Percentiles rank a stretch among this genome's conserved stretches.
Evolutionary conservation across 2,329 filamentous ascomycete species (phyloP).

Genomic region (Curvularia spicifera): DNA sequence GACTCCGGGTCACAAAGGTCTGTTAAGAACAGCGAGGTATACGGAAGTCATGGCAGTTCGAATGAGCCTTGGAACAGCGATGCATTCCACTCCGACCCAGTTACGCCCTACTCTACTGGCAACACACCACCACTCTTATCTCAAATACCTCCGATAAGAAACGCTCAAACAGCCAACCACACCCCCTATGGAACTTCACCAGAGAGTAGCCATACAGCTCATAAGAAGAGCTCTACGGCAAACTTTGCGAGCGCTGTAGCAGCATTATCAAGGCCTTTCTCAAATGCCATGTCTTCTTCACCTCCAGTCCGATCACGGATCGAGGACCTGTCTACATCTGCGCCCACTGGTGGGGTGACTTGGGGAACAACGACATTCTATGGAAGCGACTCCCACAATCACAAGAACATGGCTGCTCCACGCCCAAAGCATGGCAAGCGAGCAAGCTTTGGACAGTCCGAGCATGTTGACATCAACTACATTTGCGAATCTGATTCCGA

Average conservation of each 20-base stretch:
- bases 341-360: constrained; percentile 53
- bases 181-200: constrained; percentile 53
- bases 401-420: constrained; percentile 30
- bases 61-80: constrained; percentile 58
- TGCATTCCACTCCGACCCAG: constrained; percentile 51
- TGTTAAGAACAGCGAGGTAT: constrained; percentile 45
- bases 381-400: constrained; percentile 43
- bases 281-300: constrained; percentile 48
- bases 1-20: constrained; percentile 43
- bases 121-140: constrained; percentile 59
- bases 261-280: constrained; percentile 50
- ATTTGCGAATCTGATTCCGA: constrained; percentile 46
- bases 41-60: constrained; percentile 59
- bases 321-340: constrained; percentile 53
- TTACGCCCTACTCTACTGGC: constrained; percentile 60
- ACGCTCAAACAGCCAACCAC: constrained; percentile 45
- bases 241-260: constrained; percentile 51
- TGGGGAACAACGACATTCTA: constrained; percentile 56
- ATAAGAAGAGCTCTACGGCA: constrained; percentile 44
- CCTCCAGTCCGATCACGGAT: constrained; percentile 44
- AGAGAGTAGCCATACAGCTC: constrained; percentile 44
- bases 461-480: constrained; percentile 38
- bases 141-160: constrained; percentile 49
- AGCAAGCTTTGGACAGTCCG: constrained; percentile 45
- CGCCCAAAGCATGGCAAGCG: constrained; percentile 50